These are phyloP conservation scores for Myxozyma geophila DNA, from an alignment of 805 yeast species.

Conservation along the genomic window DNA sequence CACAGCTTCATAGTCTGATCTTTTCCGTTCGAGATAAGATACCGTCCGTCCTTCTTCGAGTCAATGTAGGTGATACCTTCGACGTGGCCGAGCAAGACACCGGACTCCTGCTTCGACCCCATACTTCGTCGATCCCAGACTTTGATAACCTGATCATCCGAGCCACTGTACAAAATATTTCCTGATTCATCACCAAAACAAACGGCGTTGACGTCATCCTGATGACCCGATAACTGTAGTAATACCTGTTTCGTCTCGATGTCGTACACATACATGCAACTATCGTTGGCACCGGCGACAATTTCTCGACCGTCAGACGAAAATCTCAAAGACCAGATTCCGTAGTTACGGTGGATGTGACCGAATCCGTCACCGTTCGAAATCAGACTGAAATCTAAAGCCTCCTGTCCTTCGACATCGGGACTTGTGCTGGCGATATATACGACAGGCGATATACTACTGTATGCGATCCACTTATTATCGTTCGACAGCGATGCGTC, in stretches of 20 bases:
- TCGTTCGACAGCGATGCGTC: constrained; percentile 40
- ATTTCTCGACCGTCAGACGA: constrained; percentile 38
- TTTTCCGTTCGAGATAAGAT: constrained; percentile 42
- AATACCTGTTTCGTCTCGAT: constrained; percentile 31
- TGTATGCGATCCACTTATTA: constrained; percentile 37
- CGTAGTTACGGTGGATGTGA: constrained; percentile 13
- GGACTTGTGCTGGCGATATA: constrained; percentile 36
- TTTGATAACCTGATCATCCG: constrained; percentile 56
- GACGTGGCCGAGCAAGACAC: constrained; percentile 42
- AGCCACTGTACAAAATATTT: constrained; percentile 54
- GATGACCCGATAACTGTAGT: constrained; percentile 34
- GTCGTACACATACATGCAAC: constrained; percentile 36
- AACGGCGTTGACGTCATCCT: constrained; percentile 42
- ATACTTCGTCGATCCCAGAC: constrained; percentile 53
- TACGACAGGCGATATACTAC: constrained; percentile 37
- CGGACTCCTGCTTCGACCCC: constrained; percentile 35
- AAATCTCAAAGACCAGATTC: constrained; percentile 40
- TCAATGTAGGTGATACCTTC: constrained; percentile 44
- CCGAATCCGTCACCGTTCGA: constrained; percentile 1
- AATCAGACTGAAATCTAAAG: constrained; percentile 23
- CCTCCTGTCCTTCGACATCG: constrained; percentile 31
- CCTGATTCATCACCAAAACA: constrained; percentile 39
- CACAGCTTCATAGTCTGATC: constrained; percentile 44
- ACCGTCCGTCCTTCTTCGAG: constrained; percentile 39
- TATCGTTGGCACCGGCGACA: constrained; percentile 39